These are phyloP conservation scores for Mimosa bimucronata DNA, from an alignment of 306 rosid genomes.

Conservation along the genomic window DNA sequence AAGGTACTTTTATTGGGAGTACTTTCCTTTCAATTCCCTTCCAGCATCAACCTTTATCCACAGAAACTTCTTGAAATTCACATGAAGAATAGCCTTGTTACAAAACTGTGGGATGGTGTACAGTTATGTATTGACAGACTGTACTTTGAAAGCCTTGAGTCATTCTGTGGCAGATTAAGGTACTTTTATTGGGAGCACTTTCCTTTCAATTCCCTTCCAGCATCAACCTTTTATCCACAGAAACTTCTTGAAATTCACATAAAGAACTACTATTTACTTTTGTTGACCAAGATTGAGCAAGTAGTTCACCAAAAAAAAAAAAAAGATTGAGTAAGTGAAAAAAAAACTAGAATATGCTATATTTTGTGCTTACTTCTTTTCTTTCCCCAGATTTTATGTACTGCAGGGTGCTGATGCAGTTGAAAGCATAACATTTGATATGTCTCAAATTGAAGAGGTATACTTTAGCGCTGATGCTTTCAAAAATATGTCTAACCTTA, in stretches of 20 bases:
- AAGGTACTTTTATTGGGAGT: neutral
- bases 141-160: neutral
- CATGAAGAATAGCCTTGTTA: neutral
- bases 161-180: neutral
- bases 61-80: neutral
- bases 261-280: neutral
- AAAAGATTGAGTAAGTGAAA: no score
- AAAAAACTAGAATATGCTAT: neutral
- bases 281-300: neutral
- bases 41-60: neutral
- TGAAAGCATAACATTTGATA: neutral
- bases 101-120: neutral
- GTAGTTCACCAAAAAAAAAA: no score
- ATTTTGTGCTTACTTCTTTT: neutral
- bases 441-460: neutral
- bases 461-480: neutral
- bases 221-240: no score
- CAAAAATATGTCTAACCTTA: neutral
- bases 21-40: neutral
- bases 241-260: neutral
- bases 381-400: neutral
- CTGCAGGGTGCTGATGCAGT: neutral
- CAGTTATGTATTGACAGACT: neutral
- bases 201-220: no score
- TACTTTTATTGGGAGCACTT: neutral